Conservation (phyloP, 2,329 filamentous ascomycete genomes). For the Didymosphaeria variabile region DNA sequence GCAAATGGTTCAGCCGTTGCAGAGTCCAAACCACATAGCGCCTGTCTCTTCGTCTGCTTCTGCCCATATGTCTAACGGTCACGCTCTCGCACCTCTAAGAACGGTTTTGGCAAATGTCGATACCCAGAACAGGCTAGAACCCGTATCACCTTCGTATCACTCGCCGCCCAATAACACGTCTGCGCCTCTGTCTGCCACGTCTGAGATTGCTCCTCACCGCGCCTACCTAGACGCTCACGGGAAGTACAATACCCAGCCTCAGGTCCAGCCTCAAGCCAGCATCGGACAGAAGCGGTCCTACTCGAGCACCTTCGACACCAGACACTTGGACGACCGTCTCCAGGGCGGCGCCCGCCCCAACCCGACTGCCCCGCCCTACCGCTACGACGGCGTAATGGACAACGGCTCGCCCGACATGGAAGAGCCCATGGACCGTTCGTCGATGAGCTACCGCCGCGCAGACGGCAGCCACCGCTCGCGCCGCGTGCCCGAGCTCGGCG, state of each 20-base stretch:
- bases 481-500: constrained; percentile 46
- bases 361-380: constrained; percentile 39
- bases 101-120: constrained; percentile 47
- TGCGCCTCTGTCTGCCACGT: constrained; percentile 45
- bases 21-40: constrained; percentile 43
- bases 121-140: constrained; percentile 50
- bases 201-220: constrained; percentile 37
- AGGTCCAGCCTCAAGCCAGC: constrained; percentile 33
- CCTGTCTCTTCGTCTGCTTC: constrained; percentile 36
- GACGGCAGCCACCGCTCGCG: constrained; percentile 54
- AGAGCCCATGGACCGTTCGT: constrained; percentile 48
- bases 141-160: constrained; percentile 55
- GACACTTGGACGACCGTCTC: constrained; percentile 54
- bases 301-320: constrained; percentile 56
- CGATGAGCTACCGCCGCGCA: constrained; percentile 59
- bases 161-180: constrained; percentile 46
- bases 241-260: constrained; percentile 38
- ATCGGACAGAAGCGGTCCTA: constrained; percentile 57
- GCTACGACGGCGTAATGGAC: constrained; percentile 34
- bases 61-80: constrained; percentile 43
- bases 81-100: constrained; percentile 55
- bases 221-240: constrained; percentile 36
- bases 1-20: constrained; percentile 45
- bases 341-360: constrained; percentile 56
- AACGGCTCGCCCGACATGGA: constrained; percentile 50